Conservation (phyloP, 129 eudicot species). For the Escallonia rubra region DNA sequence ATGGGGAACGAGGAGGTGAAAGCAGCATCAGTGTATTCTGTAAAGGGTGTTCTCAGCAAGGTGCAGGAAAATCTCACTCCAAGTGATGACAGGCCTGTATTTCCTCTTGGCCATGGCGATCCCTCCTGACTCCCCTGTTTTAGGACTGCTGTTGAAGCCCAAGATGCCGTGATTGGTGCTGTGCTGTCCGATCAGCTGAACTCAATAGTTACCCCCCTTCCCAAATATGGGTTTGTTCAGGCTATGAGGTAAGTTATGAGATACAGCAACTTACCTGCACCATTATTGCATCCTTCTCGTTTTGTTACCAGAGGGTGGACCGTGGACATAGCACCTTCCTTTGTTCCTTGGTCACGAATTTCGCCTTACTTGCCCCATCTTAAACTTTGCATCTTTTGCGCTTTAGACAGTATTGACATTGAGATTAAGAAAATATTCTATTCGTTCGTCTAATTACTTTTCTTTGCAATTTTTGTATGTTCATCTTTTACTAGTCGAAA, state of each 20-base stretch:
- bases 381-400: background rate
- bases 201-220: slow-evolving; percentile 22
- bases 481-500: no score
- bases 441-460: no score
- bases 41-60: slow-evolving; percentile 10
- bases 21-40: slow-evolving; percentile 4
- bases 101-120: slow-evolving; percentile 42
- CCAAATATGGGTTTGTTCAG: slow-evolving; percentile 19
- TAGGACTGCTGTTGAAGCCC: slow-evolving; percentile 24
- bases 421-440: no score
- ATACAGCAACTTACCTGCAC: background rate
- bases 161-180: slow-evolving; percentile 30
- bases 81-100: slow-evolving; percentile 14
- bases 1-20: background rate
- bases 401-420: background rate
- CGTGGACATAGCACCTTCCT: no score
- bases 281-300: background rate
- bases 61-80: slow-evolving; percentile 9
- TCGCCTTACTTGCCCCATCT: background rate
- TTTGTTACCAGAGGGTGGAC: no score
- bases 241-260: slow-evolving; percentile 26
- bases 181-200: slow-evolving; percentile 23
- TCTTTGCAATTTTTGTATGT: no score
- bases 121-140: slow-evolving; percentile 33
- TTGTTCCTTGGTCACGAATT: no score